Percentiles rank a stretch among this genome's conserved stretches.
phyloP scores from a whole-genome alignment of 1,284 basidiomycete genomes.

The Anthracocystis panici-leucophaei region DNA sequence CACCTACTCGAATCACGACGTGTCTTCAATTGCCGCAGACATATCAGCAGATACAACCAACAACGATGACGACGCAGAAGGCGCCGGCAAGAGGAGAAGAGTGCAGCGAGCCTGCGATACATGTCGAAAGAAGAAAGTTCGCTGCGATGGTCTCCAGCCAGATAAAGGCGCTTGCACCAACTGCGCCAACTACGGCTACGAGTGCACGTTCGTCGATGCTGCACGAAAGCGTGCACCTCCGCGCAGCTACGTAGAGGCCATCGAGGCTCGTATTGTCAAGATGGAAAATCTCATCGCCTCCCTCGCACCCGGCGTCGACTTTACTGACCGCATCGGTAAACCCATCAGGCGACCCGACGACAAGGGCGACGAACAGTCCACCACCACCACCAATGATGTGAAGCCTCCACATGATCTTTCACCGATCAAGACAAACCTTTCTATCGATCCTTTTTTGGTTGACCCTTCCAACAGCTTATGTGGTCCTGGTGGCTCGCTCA shows the following conservation, averaged over 20 bases:
- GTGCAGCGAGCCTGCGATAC: constrained; percentile 62
- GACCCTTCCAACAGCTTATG: constrained; percentile 26
- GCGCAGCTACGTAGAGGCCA: constrained; percentile 60
- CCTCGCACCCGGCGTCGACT: constrained; percentile 62
- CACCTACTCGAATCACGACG: constrained; percentile 19
- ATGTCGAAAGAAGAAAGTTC: constrained; percentile 65
- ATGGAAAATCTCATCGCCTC: constrained; percentile 56
- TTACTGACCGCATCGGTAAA: constrained; percentile 58
- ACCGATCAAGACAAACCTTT: neutral
- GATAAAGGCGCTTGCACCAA: constrained; percentile 59
- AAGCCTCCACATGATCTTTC: neutral
- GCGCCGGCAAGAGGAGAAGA: constrained; percentile 53
- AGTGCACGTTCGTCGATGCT: constrained; percentile 65
- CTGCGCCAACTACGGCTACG: constrained; percentile 58
- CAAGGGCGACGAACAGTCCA: constrained; percentile 38
- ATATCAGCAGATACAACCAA: constrained; percentile 25
- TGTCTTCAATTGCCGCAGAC: constrained; percentile 18
- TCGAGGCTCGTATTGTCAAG: constrained; percentile 61
- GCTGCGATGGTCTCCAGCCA: constrained; percentile 61
- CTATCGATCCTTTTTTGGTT: neutral
- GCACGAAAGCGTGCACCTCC: constrained; percentile 41
- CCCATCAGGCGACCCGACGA: constrained; percentile 57
- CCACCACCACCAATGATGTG: neutral
- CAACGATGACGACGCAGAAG: constrained; percentile 54
- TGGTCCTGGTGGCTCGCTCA: constrained; percentile 5